A percentile compares a stretch with the other conserved stretches of the same genome.
Evolutionary conservation across 495 filamentous ascomycete genomes (phyloP).

Genomic region (Thozetella sp.): DNA sequence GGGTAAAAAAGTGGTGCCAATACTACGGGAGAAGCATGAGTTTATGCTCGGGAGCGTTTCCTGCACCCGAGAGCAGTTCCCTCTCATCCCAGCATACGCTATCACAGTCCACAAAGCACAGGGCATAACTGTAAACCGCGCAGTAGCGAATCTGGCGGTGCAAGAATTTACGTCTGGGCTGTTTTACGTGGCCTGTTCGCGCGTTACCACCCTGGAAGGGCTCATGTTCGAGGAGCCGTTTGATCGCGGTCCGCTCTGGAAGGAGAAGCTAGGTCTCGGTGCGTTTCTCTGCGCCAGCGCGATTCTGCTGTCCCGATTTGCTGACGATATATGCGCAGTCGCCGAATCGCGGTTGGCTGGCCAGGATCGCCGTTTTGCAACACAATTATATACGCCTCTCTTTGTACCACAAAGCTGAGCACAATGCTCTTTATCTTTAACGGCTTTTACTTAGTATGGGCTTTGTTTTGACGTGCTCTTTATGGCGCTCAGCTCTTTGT

Average conservation of each 20-base stretch:
- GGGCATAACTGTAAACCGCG: not conserved
- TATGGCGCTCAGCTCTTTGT: too few species aligned
- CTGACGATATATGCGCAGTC: too few species aligned
- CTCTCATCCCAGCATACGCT: not conserved
- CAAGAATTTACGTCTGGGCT: not conserved
- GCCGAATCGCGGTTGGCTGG: too few species aligned
- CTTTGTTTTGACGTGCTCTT: too few species aligned
- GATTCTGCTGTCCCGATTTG: too few species aligned
- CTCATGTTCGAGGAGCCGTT: not conserved
- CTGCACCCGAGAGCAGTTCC: not conserved
- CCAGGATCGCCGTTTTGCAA: too few species aligned
- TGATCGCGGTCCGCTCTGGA: not conserved
- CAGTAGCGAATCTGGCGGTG: not conserved
- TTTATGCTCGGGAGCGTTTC: not conserved
- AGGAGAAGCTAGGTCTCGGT: not conserved
- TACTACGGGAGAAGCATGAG: not conserved
- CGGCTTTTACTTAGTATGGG: too few species aligned
- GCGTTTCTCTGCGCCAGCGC: too few species aligned
- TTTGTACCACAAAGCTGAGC: too few species aligned
- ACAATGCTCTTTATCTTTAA: too few species aligned
- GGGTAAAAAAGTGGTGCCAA: not conserved
- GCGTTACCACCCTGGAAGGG: not conserved
- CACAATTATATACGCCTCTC: too few species aligned
- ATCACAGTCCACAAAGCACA: conserved; percentile 4
- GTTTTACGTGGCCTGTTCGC: not conserved